phyloP scores from a whole-genome alignment of 352 stramenopile species.

The Peronospora belbahrii region DNA sequence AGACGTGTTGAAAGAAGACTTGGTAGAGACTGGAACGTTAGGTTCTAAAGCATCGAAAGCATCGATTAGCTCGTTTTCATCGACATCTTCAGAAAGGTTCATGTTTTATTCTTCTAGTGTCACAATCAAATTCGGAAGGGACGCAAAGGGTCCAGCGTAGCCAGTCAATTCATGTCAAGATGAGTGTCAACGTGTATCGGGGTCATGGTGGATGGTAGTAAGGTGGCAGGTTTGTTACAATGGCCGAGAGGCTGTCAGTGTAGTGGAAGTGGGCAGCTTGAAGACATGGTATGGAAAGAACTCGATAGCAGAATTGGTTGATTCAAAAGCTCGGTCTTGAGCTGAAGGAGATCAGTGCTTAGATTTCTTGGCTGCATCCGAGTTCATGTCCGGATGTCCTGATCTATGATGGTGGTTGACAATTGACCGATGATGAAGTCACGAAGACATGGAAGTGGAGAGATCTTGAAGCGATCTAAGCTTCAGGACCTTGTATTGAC shows the following conservation, averaged over 20 bases:
- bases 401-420: conserved; percentile 23
- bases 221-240: conserved; percentile 29
- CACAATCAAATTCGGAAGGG: conserved; percentile 7
- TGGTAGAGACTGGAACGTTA: conserved; percentile 1
- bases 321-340: conserved; percentile 31
- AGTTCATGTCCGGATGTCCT: conserved; percentile 37
- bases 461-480: no score
- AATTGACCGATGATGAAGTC: no score
- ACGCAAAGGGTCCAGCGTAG: neutral
- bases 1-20: neutral
- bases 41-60: conserved; percentile 40
- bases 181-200: conserved; percentile 12
- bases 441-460: no score
- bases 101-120: neutral
- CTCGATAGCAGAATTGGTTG: conserved; percentile 27
- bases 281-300: conserved; percentile 46
- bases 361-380: conserved; percentile 46
- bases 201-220: conserved; percentile 45
- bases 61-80: conserved; percentile 57
- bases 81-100: conserved; percentile 19
- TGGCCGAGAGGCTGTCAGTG: conserved; percentile 20
- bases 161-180: conserved; percentile 11
- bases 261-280: conserved; percentile 52
- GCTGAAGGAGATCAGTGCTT: conserved; percentile 33
- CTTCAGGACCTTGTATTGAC: no score